Conservation (phyloP, 2,329 filamentous ascomycete species). For the Fusarium metavorans region DNA sequence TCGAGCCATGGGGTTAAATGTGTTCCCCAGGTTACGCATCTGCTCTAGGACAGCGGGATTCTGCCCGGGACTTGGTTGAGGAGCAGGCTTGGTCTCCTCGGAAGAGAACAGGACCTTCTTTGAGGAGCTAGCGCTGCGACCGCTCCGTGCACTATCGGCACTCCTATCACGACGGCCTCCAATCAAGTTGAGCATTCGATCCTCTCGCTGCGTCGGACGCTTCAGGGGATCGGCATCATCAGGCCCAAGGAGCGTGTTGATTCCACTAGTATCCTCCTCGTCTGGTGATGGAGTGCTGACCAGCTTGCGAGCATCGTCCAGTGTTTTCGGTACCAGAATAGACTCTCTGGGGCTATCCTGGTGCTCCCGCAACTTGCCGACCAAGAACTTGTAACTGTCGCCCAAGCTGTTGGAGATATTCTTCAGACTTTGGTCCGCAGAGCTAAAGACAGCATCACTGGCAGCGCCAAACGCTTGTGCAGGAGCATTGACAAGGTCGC, state of each 20-base stretch:
- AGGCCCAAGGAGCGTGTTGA: conserved; percentile 62
- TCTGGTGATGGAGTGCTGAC: conserved; percentile 78
- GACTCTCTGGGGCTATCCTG: conserved; percentile 58
- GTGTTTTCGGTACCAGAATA: conserved; percentile 82
- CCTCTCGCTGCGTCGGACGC: conserved; percentile 59
- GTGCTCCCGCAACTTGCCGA: conserved; percentile 86
- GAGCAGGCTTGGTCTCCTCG: conserved; percentile 50
- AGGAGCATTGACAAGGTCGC: conserved; percentile 87
- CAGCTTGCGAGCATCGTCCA: conserved; percentile 92
- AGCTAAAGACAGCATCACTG: conserved; percentile 85
- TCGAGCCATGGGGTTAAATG: conserved; percentile 84
- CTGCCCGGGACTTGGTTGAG: conserved; percentile 34
- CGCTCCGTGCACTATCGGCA: conserved; percentile 78
- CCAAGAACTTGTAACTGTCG: conserved; percentile 92
- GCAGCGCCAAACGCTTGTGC: conserved; percentile 84
- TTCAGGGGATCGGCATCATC: conserved; percentile 51
- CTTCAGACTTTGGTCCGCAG: conserved; percentile 91
- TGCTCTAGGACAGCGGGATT: conserved; percentile 79
- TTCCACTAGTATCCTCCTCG: conserved; percentile 72
- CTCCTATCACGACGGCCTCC: conserved; percentile 82
- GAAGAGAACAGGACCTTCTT: conserved; percentile 66
- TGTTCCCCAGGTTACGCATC: conserved; percentile 83
- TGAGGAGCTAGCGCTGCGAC: conserved; percentile 70
- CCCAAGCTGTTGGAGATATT: conserved; percentile 91
- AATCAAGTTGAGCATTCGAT: conserved; percentile 78